Base-by-base conservation (phyloP, 2,329 filamentous ascomycete species). In the Penicillium sp. region DNA sequence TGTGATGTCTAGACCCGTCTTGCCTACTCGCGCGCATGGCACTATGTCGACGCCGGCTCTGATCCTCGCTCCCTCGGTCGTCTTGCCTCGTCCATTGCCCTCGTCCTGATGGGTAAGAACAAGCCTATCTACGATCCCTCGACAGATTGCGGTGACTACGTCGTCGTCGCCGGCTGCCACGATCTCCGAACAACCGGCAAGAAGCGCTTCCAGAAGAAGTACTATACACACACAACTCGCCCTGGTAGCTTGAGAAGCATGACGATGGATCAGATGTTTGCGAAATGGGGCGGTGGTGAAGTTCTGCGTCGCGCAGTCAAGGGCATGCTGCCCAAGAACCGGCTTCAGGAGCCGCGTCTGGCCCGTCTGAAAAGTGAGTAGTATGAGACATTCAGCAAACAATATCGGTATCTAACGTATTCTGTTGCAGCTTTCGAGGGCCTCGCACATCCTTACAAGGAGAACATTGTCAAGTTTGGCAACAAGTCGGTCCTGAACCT, bases 71-170 rank as follows among this genome's bases (percentile, higher is more conserved):
- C 92, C n/a, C 89, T 97, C 43, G 94, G 94, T 69, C 92, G 94
- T 45, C 85, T 97, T 55, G 94, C 94, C 63, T 92, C 90, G 56
- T 88, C 90, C 65, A 97, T 97, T 77, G 94, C 93, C 64, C 83
- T 89, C 57, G 84, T 92, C 62, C 87, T 97, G 55, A 97, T 98
- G 93, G 95, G 95, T 81, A 99, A 99, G 84, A 90, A 99, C 85
- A 99, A 99, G 82, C 95, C 95, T 25, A 97, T 95, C 78, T 99
- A 88, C 82, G 92, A 98, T 80, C 95, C 95, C 1, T 97, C 93
- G 25, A 97, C 93, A 63, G 95, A 99, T 84, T 98, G 95, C 84
- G 95, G 95, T 70, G 95, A 99, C 86, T 99, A 99, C 79, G 93
- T 99, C 13, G 94, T 99, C 0, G 93, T 95, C 55, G 92, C 92